Conservation (phyloP, 768 basidiomycete genomes). For the Macrolepiota fuliginosa region DNA sequence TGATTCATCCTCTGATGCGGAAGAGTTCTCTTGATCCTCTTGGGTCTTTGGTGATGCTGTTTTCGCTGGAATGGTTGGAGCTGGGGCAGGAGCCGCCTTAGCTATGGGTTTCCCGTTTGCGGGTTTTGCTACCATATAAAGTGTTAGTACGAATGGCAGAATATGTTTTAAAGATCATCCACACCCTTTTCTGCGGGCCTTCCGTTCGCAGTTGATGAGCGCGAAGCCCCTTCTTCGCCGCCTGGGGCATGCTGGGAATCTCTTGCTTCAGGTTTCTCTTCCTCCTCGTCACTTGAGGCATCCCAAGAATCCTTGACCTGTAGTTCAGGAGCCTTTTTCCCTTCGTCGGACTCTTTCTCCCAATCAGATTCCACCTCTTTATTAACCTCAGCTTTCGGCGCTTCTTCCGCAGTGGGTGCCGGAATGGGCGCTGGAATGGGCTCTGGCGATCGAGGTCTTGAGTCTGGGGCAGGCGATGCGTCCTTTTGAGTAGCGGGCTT, state of each 20-base stretch:
- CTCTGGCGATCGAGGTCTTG: conserved; percentile 52
- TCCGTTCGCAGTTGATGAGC: conserved; percentile 13
- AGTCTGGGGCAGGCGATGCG: conserved; percentile 51
- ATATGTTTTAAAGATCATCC: neutral
- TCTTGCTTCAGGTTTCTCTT: too few relatives aligned
- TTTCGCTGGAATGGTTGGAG: conserved; percentile 24
- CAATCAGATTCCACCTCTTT: conserved; percentile 44
- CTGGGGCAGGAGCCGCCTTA: conserved; percentile 21
- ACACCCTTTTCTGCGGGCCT: conserved; percentile 14
- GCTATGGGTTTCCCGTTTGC: conserved; percentile 21
- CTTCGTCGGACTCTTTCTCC: conserved; percentile 70
- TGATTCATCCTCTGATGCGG: conserved; percentile 37
- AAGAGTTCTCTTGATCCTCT: conserved; percentile 22
- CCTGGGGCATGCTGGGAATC: too few relatives aligned
- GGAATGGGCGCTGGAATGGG: conserved; percentile 25
- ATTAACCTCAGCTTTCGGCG: conserved; percentile 27
- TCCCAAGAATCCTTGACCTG: conserved; percentile 49
- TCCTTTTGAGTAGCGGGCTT: conserved; percentile 54
- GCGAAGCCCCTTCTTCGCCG: conserved; percentile 14
- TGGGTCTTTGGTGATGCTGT: neutral
- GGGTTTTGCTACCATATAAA: conserved; percentile 13
- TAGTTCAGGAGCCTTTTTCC: conserved; percentile 26
- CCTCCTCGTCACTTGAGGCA: conserved; percentile 46
- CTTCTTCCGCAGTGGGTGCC: conserved; percentile 22
- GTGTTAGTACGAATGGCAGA: neutral